Percentiles rank a stretch among this genome's conserved stretches.
Evolutionary conservation across 2,329 filamentous ascomycete genomes (phyloP).

Genomic region (Drechslerella coelobrocha): DNA sequence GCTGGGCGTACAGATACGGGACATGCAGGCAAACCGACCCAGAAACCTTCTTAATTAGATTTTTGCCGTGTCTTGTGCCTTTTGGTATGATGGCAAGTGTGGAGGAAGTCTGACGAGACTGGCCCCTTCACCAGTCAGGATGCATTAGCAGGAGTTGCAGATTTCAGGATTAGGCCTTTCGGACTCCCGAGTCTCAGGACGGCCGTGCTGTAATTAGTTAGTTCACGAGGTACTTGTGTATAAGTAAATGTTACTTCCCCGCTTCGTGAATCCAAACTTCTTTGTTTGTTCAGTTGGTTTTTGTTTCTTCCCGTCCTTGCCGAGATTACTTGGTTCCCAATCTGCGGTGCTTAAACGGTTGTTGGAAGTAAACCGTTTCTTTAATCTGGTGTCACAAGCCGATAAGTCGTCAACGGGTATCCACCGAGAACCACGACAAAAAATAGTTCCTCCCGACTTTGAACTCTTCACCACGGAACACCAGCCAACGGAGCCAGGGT

Average conservation of each 20-base stretch:
- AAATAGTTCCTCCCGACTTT: slow-evolving; percentile 25
- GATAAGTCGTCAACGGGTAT: slow-evolving; percentile 16
- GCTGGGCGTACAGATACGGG: not conserved
- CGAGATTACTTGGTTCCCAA: too few species aligned
- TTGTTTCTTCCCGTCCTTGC: not conserved
- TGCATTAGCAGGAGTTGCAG: slow-evolving; percentile 8
- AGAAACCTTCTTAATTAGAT: slow-evolving; percentile 41
- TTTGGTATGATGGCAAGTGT: not conserved
- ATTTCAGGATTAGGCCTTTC: slow-evolving; percentile 1
- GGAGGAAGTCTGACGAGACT: too few species aligned
- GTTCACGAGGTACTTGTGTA: too few species aligned
- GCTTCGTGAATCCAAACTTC: not conserved
- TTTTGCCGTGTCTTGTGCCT: slow-evolving; percentile 3
- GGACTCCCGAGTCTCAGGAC: too few species aligned
- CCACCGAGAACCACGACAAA: slow-evolving; percentile 2
- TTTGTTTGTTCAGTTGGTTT: not conserved
- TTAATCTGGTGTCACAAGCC: slow-evolving; percentile 24
- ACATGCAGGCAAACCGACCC: slow-evolving; percentile 3
- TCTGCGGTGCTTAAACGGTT: too few species aligned
- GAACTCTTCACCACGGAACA: slow-evolving; percentile 21
- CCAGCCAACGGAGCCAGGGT: slow-evolving; percentile 17
- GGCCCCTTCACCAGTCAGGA: slow-evolving; percentile 17
- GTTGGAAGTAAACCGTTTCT: too few species aligned
- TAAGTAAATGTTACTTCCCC: not conserved
- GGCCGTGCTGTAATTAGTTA: not conserved